phyloP scores from a whole-genome alignment of 2,329 filamentous ascomycete species.

The Penicillium hesseltinei region DNA sequence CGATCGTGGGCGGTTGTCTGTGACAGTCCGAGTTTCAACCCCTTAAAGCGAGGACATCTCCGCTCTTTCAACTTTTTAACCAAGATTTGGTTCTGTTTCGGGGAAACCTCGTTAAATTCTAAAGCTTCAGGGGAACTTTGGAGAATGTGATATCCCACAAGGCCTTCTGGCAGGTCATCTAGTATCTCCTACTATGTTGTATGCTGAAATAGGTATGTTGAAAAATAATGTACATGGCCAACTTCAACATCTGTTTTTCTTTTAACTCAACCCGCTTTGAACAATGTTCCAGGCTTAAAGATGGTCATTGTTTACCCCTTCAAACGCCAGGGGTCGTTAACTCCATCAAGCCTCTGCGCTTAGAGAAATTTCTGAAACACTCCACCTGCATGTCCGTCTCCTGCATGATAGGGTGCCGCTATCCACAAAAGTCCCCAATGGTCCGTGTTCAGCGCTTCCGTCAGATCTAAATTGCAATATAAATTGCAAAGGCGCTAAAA shows the following conservation, averaged over 20 bases:
- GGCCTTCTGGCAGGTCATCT: neutral
- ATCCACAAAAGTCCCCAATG: neutral
- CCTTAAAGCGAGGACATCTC: slow-evolving; percentile 7
- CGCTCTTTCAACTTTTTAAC: slow-evolving; percentile 16
- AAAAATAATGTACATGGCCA: neutral
- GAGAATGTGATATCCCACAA: neutral
- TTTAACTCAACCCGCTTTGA: neutral
- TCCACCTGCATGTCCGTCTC: slow-evolving; percentile 4
- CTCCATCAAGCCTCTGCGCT: slow-evolving; percentile 10
- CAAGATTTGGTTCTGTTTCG: neutral
- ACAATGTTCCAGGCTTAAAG: neutral
- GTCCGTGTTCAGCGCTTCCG: neutral
- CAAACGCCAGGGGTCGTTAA: neutral
- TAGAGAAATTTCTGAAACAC: slow-evolving; percentile 22
- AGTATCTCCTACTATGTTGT: neutral
- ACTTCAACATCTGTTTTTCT: neutral
- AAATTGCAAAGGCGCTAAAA: neutral
- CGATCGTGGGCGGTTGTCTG: slow-evolving; percentile 27
- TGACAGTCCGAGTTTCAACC: slow-evolving; percentile 32
- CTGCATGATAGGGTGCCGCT: neutral
- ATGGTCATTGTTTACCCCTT: neutral
- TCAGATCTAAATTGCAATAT: neutral
- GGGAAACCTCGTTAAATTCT: slow-evolving; percentile 6
- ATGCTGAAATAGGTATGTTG: neutral
- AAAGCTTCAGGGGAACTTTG: neutral